Conservation (phyloP, 345 rosid species). For the Citropsis articulata region DNA sequence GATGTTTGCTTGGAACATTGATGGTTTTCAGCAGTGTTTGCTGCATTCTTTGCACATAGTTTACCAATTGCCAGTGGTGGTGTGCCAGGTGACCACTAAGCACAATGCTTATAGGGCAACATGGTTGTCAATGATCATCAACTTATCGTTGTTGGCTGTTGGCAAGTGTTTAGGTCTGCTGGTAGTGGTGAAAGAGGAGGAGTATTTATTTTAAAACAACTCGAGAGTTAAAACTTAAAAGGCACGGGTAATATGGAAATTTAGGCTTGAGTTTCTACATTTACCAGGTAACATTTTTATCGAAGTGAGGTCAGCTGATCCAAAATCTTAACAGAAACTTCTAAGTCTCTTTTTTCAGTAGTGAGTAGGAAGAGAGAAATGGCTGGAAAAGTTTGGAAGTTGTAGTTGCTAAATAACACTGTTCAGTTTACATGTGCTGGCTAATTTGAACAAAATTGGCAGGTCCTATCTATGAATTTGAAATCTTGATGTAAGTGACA, state of each 20-base stretch:
- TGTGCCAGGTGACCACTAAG: background rate
- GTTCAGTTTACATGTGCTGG: background rate
- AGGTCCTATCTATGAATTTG: background rate
- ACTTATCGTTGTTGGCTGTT: background rate
- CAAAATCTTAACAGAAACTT: background rate
- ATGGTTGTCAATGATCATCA: background rate
- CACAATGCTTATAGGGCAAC: background rate
- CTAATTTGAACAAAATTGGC: background rate
- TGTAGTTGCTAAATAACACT: background rate
- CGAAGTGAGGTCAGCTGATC: background rate
- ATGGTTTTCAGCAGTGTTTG: background rate
- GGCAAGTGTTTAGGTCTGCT: background rate
- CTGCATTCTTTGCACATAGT: background rate
- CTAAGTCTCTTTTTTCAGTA: background rate
- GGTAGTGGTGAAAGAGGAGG: background rate
- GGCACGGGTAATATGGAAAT: background rate
- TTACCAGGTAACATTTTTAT: background rate
- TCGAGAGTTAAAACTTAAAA: background rate
- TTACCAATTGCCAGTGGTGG: background rate
- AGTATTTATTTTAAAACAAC: background rate
- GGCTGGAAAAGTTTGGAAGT: background rate
- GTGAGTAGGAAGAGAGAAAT: background rate
- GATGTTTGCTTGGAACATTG: background rate
- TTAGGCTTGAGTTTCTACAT: background rate
- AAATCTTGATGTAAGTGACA: background rate